These are phyloP conservation scores for Gaeumannomyces sp. DNA, from an alignment of 2,329 filamentous ascomycete species.

Conservation along the genomic window DNA sequence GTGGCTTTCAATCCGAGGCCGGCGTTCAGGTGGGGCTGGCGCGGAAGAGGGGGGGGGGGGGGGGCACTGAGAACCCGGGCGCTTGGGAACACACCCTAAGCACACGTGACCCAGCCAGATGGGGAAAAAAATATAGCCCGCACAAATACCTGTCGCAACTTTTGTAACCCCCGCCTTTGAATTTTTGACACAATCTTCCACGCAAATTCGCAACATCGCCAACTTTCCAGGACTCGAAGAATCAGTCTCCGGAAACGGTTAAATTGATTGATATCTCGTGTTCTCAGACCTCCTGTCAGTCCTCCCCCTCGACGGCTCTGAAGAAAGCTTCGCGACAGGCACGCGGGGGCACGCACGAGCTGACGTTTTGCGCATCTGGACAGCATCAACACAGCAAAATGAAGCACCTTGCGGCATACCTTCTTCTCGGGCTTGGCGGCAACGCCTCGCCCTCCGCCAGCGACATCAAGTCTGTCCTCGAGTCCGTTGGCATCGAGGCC, in stretches of 20 bases:
- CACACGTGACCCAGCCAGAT: neutral
- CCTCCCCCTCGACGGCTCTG: neutral
- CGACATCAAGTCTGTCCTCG: slow-evolving; percentile 85
- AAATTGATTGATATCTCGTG: slow-evolving; percentile 99
- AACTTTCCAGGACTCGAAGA: slow-evolving; percentile 71
- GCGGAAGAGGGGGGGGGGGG: too few relatives aligned
- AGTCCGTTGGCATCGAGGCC: slow-evolving; percentile 90
- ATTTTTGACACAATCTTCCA: slow-evolving; percentile 8
- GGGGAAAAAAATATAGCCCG: neutral
- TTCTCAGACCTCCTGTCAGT: slow-evolving; percentile 41
- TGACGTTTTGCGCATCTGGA: neutral
- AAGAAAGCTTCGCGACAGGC: neutral
- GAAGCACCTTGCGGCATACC: slow-evolving; percentile 99
- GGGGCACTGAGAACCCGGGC: too few relatives aligned
- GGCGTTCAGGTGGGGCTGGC: too few relatives aligned
- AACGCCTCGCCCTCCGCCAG: slow-evolving; percentile 80
- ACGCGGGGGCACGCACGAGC: neutral
- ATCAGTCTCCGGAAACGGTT: slow-evolving; percentile 99
- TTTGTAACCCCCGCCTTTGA: neutral
- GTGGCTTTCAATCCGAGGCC: too few relatives aligned
- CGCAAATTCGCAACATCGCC: slow-evolving; percentile 12
- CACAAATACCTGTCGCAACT: neutral
- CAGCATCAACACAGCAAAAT: slow-evolving; percentile 58
- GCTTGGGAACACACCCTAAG: neutral
- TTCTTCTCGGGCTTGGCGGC: slow-evolving; percentile 90